Base-by-base conservation (phyloP, 305 asterid genomes). In the Solanum hybrid region DNA sequence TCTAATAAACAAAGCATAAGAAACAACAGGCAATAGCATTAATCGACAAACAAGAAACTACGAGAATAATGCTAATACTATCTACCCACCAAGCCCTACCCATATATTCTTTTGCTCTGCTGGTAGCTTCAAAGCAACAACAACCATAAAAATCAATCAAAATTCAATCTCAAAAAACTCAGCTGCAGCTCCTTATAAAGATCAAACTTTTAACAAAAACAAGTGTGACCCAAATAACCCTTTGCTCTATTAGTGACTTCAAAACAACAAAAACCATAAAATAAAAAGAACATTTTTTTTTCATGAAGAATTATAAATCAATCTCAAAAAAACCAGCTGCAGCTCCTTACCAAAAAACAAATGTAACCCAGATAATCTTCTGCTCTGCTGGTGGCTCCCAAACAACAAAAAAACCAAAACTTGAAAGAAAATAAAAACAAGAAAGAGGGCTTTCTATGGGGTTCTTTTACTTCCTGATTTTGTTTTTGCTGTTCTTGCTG, bases 51-150 rank as follows among this genome's bases (percentile, higher is more conserved):
- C 17, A 26, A 69, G 76, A 69, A 69, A 69, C 32, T 24, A 69
- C 4, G 0, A 24, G 32, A 5, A 24, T 69, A 24, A 69, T 10
- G 17, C 76, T 69, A 69, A 69, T 69, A 24, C 31, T 10, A 69
- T 69, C 76, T 4, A 24, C 31, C 17, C 17, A 26, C 17, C 76
- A 69, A 24, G 76, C 76, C 31, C 32, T 69, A 69, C 15, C 37
- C 66, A 78, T 15, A 81, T 87, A 78, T 26, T 35, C 11, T 10
- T 0, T 86, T 45, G 14, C 35, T 89, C 71, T 2, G 29, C 88
- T 86, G 73, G 84, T 38, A 69, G 75, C 51, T 78, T 66, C 90
- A 86, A 75, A 88, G 35, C 88, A 82, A 79, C 87, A 76, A 60
- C 89, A 37, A 66, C 8, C 14, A 81, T 15, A 22, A 11, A 22